Evolutionary conservation across 495 filamentous ascomycete genomes (phyloP), one percentile per base, ranked within the genome.

Genomic region (Aspergillus nanangensis): DNA sequence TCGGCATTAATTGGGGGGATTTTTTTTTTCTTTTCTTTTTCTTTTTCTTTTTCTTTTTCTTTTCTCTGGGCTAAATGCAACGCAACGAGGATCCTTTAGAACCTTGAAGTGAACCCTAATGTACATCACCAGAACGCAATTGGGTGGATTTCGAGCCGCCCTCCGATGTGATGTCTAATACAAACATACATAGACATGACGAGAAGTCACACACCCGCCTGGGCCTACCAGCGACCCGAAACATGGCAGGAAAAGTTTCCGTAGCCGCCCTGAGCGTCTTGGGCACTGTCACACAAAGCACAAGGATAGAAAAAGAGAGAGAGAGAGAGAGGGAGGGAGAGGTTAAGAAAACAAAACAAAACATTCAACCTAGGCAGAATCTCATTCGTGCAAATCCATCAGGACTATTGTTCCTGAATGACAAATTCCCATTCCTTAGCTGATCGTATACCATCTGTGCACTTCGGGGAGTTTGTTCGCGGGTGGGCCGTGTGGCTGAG

Each of bases 361-460:
- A 35, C 15, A 35, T 8, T 13, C 8, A 13, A 9, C 13, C 1
- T 1, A 36, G 2, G 4, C 33, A 36, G 33, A n/a, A 24, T 39
- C 17, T 23, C 19, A 39, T 39, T 39, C 7, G 37, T 7, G 14
- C 19, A 9, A 5, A 13, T 3, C 17, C 7, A 9, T 40, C 45
- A 32, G 48, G 20, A 38, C 53, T 43, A 48, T 51, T 45, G 48
- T 45, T 34, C 27, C 27, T 9, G 27, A 38, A 29, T 56, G 53
- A 56, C 53, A 51, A 56, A 56, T 56, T 38, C 41, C 37, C 37
- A 39, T 39, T 20, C 18, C 37, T 39, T 39, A 19, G 37, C 37
- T 39, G 19, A 39, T 39, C 37, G n/a, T 21, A 19, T 39, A 10
- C 37, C 18, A 15, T n/a, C 18, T 4, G 21, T 18, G 21, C n/a